These are phyloP conservation scores for Avicennia marina DNA, from an alignment of 257 asterid species.

Conservation along the genomic window DNA sequence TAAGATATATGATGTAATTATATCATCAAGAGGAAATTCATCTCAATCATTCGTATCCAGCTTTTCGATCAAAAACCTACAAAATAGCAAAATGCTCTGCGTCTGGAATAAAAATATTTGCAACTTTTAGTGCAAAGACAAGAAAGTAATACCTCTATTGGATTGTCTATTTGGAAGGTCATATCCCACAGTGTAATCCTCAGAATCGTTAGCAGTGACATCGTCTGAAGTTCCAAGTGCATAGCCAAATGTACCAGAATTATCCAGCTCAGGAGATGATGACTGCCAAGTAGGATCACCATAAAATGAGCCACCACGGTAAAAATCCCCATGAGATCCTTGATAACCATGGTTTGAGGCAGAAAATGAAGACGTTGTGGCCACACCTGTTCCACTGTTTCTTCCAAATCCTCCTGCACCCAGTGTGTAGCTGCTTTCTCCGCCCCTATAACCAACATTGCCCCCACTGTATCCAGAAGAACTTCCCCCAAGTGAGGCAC, in stretches of 20 bases:
- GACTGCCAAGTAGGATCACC: slow-evolving; percentile 59
- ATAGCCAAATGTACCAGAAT: slow-evolving; percentile 43
- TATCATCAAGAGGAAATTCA: slow-evolving; percentile 2
- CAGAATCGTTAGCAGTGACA: slow-evolving; percentile 37
- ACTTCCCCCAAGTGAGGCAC: slow-evolving; percentile 31
- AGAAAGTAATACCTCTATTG: slow-evolving; percentile 42
- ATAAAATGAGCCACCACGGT: slow-evolving; percentile 36
- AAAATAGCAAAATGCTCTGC: background rate
- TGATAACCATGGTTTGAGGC: slow-evolving; percentile 37
- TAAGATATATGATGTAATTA: slow-evolving; percentile 8
- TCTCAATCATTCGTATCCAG: slow-evolving; percentile 12
- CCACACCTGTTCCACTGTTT: slow-evolving; percentile 29
- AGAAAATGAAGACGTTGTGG: slow-evolving; percentile 34
- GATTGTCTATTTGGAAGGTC: slow-evolving; percentile 45
- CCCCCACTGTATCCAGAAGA: slow-evolving; percentile 31
- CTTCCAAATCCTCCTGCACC: slow-evolving; percentile 43
- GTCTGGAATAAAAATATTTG: slow-evolving; percentile 3
- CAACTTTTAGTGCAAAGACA: slow-evolving; percentile 2
- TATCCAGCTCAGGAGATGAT: slow-evolving; percentile 36
- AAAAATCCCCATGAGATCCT: slow-evolving; percentile 44
- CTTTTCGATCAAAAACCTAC: slow-evolving; percentile 1
- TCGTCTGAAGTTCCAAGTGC: slow-evolving; percentile 41
- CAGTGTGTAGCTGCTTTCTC: slow-evolving; percentile 37
- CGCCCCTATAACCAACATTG: slow-evolving; percentile 43
- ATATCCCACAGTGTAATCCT: slow-evolving; percentile 47